Conservation (phyloP, 441 rosid genomes). For the Erodium moschatum region DNA sequence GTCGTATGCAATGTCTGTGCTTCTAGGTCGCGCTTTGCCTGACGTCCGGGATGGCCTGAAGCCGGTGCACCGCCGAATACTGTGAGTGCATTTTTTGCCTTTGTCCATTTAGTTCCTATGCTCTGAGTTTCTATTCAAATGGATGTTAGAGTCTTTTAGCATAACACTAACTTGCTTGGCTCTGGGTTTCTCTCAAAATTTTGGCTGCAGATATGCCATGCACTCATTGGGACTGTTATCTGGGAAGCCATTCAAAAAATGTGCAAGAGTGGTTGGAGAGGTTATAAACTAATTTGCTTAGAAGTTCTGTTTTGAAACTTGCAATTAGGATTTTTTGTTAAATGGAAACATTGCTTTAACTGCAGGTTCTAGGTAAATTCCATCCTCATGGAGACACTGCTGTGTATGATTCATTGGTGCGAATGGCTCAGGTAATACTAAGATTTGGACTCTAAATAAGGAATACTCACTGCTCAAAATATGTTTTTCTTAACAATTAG, state of each 20-base stretch:
- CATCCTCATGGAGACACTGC: slow-evolving; percentile 97
- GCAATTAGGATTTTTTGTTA: not conserved
- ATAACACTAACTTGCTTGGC: not conserved
- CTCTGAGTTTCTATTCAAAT: not conserved
- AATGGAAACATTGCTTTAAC: not conserved
- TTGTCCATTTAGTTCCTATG: too few relatives aligned
- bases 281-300: slow-evolving; percentile 25
- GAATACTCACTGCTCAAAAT: not conserved
- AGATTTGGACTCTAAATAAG: not conserved
- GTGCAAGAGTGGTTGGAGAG: slow-evolving; percentile 99
- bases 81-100: slow-evolving; percentile 36
- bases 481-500: not conserved
- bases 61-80: slow-evolving; percentile 82
- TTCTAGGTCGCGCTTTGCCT: slow-evolving; percentile 88
- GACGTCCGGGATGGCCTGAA: slow-evolving; percentile 87
- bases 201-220: slow-evolving; percentile 65
- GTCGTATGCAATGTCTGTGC: slow-evolving; percentile 83
- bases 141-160: not conserved
- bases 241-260: slow-evolving; percentile 81
- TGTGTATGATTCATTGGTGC: slow-evolving; percentile 83
- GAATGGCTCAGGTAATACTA: slow-evolving; percentile 88
- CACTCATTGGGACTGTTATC: slow-evolving; percentile 89
- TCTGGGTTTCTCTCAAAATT: not conserved
- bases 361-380: slow-evolving; percentile 87
- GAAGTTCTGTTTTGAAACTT: not conserved